phyloP scores from a whole-genome alignment of 163 green algal species.

The Prototheca cutis region DNA sequence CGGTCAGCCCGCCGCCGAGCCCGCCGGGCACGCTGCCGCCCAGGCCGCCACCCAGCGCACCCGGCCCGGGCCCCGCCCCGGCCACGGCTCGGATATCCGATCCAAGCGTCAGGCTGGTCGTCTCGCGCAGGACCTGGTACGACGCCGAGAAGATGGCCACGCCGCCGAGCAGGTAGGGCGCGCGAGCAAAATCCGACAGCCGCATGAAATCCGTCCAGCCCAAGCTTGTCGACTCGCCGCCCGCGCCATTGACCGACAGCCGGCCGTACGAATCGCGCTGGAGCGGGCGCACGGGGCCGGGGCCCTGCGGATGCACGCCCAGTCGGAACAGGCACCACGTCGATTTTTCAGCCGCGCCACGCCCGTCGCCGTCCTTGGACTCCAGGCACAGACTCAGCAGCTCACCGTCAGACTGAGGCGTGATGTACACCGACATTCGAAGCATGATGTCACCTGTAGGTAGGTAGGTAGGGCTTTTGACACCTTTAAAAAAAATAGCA shows the following conservation, averaged over 20 bases:
- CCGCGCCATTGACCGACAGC: constrained; percentile 48
- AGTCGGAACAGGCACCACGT: constrained; percentile 71
- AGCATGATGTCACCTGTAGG: constrained; percentile 36
- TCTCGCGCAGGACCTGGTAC: constrained; percentile 63
- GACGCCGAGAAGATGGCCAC: constrained; percentile 46
- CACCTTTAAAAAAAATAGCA: no score
- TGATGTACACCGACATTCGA: constrained; percentile 58
- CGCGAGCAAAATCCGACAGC: constrained; percentile 44
- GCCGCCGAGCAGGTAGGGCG: constrained; percentile 30
- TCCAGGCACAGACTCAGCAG: constrained; percentile 60
- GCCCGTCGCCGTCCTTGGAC: constrained; percentile 55
- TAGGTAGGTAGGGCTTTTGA: no score
- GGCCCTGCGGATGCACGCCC: constrained; percentile 34
- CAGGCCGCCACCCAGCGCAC: background rate
- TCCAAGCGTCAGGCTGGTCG: constrained; percentile 31
- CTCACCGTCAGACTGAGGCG: constrained; percentile 29
- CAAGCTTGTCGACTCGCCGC: constrained; percentile 56
- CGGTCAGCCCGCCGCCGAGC: no score
- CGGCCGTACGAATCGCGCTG: constrained; percentile 60
- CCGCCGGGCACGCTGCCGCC: background rate
- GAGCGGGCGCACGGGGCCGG: constrained; percentile 15
- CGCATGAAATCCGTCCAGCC: constrained; percentile 69
- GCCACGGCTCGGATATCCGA: no score
- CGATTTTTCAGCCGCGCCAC: constrained; percentile 28
- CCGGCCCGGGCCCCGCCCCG: no score